phyloP scores from a whole-genome alignment of 1,284 basidiomycete genomes.

The Gomphus bonarii region DNA sequence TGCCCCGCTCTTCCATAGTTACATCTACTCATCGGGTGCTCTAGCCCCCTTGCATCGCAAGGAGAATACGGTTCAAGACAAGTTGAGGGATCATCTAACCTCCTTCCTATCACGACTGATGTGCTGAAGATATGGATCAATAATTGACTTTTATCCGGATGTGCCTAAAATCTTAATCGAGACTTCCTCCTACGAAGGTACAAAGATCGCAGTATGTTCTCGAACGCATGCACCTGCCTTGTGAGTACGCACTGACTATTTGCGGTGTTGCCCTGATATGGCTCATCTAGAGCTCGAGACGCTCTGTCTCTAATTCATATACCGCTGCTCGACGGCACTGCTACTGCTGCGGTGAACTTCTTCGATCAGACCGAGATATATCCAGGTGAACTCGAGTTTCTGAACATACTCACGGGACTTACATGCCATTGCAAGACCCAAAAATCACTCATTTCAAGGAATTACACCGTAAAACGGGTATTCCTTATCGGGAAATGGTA shows the following conservation, averaged over 20 bases:
- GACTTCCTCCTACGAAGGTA: conserved; percentile 36
- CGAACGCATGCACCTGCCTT: conserved; percentile 60
- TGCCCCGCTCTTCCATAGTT: not conserved
- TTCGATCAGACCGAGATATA: conserved; percentile 83
- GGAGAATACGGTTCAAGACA: conserved; percentile 55
- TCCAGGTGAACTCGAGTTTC: conserved; percentile 38
- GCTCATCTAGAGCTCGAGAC: conserved; percentile 51
- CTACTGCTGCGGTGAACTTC: conserved; percentile 47
- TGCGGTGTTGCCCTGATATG: not conserved
- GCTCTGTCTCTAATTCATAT: conserved; percentile 63
- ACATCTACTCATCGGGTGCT: not conserved
- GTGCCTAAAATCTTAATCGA: conserved; percentile 68
- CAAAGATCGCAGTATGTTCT: conserved; percentile 67
- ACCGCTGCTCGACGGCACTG: conserved; percentile 32
- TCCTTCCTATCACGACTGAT: not conserved
- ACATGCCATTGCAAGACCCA: conserved; percentile 58
- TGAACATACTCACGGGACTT: not conserved
- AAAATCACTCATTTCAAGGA: conserved; percentile 75
- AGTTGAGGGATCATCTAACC: conserved; percentile 24
- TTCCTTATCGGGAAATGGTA: conserved; percentile 81
- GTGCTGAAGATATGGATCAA: conserved; percentile 36
- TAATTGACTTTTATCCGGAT: conserved; percentile 63
- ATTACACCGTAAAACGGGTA: conserved; percentile 66
- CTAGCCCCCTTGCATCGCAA: conserved; percentile 53
- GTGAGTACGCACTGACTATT: conserved; percentile 35